A percentile compares a stretch with the other conserved stretches of the same genome.
Conservation (phyloP, 2,329 filamentous ascomycete species). For the Curvularia hawaiiensis region DNA sequence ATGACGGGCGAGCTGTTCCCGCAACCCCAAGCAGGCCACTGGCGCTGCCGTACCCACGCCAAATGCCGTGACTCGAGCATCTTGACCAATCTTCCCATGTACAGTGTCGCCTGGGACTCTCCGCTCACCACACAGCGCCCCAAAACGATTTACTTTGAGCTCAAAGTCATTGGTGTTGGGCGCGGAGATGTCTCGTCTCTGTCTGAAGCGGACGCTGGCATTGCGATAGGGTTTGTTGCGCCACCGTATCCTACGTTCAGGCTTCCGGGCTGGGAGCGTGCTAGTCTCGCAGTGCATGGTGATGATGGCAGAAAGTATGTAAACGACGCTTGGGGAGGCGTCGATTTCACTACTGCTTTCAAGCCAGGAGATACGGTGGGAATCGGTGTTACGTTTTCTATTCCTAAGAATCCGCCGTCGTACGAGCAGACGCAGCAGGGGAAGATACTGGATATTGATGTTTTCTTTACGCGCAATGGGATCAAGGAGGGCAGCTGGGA, state of each 20-base stretch:
- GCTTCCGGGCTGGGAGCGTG: slow-evolving; percentile 81
- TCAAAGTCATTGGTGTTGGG: slow-evolving; percentile 59
- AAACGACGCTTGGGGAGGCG: slow-evolving; percentile 76
- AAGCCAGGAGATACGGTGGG: slow-evolving; percentile 69
- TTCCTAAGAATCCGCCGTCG: slow-evolving; percentile 45
- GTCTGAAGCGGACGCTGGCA: slow-evolving; percentile 55
- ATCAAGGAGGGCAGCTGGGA: slow-evolving; percentile 67
- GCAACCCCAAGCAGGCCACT: slow-evolving; percentile 51
- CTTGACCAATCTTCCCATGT: slow-evolving; percentile 71
- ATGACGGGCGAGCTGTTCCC: slow-evolving; percentile 49
- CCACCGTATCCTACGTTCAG: slow-evolving; percentile 79
- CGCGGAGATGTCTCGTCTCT: slow-evolving; percentile 22
- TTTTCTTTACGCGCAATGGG: slow-evolving; percentile 76
- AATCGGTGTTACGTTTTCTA: slow-evolving; percentile 69
- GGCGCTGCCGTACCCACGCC: slow-evolving; percentile 52
- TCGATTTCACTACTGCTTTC: slow-evolving; percentile 69
- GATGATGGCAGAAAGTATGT: slow-evolving; percentile 79
- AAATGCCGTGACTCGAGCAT: slow-evolving; percentile 65
- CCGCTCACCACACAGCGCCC: slow-evolving; percentile 58
- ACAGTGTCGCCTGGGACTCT: slow-evolving; percentile 63
- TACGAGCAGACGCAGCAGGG: slow-evolving; percentile 36
- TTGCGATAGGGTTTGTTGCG: slow-evolving; percentile 73
- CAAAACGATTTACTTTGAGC: slow-evolving; percentile 74
- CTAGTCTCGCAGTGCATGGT: slow-evolving; percentile 74
- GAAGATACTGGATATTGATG: slow-evolving; percentile 55